These are phyloP conservation scores for Colletotrichum neosansevieriae DNA, from an alignment of 2,329 filamentous ascomycete species.

Conservation along the genomic window DNA sequence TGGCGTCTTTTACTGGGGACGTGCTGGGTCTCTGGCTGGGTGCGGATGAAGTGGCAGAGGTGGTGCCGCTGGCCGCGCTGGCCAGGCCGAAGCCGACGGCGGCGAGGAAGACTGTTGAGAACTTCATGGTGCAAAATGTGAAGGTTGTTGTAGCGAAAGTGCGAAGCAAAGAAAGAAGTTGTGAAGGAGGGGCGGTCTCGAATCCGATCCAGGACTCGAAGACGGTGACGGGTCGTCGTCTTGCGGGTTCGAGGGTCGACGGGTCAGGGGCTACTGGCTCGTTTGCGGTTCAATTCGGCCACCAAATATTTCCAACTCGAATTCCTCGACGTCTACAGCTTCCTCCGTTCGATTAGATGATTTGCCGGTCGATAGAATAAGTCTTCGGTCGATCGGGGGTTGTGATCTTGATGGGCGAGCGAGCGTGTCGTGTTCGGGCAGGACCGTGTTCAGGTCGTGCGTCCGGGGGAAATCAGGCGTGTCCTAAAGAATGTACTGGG, in stretches of 20 bases:
- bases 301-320: conserved; percentile 6
- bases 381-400: conserved; percentile 29
- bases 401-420: conserved; percentile 16
- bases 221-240: conserved; percentile 11
- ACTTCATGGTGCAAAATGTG: conserved; percentile 30
- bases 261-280: conserved; percentile 5
- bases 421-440: conserved; percentile 32
- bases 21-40: conserved; percentile 51
- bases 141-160: conserved; percentile 22
- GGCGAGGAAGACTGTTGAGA: conserved; percentile 33
- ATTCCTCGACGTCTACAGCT: neutral
- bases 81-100: conserved; percentile 33
- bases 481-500: conserved; percentile 38
- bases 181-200: conserved; percentile 15
- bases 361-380: conserved; percentile 17
- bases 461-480: conserved; percentile 30
- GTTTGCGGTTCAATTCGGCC: conserved; percentile 8
- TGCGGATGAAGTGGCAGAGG: conserved; percentile 23
- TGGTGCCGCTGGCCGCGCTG: neutral
- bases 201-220: conserved; percentile 25
- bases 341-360: conserved; percentile 13
- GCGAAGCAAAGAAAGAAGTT: conserved; percentile 1
- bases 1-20: conserved; percentile 51
- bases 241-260: conserved; percentile 11
- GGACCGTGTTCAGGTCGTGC: conserved; percentile 28